Conservation (phyloP, 2,329 filamentous ascomycete species). For the Pseudopyrenochaeta lycopersici region DNA sequence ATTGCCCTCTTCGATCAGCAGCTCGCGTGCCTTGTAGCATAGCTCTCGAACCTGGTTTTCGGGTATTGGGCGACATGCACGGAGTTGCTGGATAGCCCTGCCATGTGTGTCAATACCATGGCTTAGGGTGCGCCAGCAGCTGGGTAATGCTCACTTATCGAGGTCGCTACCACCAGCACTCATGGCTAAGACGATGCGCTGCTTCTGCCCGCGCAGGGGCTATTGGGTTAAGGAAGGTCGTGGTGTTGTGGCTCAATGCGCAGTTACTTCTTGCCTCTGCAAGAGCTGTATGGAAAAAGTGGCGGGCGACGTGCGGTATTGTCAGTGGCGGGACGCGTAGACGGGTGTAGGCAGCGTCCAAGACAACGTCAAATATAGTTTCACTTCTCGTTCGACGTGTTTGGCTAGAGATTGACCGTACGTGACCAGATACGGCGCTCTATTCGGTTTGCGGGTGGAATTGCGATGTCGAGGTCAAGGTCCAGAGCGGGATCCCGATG, state of each 20-base stretch:
- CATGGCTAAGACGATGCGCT: constrained; percentile 34
- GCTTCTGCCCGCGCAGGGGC: constrained; percentile 20
- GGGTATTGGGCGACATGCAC: constrained; percentile 94
- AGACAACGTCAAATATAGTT: too few relatives aligned
- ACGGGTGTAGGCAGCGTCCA: neutral
- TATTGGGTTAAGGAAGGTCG: neutral
- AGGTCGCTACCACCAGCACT: constrained; percentile 81
- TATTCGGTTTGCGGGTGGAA: constrained; percentile 2
- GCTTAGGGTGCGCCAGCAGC: constrained; percentile 7
- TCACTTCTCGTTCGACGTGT: neutral
- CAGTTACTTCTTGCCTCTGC: neutral
- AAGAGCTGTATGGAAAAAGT: constrained; percentile 4
- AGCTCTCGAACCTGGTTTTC: constrained; percentile 95
- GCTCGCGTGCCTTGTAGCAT: constrained; percentile 95
- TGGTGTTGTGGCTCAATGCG: neutral
- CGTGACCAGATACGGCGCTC: neutral
- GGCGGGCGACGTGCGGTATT: constrained; percentile 10
- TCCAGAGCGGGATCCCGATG: constrained; percentile 16
- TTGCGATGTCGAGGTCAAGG: constrained; percentile 11
- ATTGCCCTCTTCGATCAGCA: constrained; percentile 97
- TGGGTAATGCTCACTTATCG: constrained; percentile 72
- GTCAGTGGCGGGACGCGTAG: constrained; percentile 14
- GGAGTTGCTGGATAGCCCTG: constrained; percentile 93
- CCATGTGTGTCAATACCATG: constrained; percentile 19
- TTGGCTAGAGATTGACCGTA: neutral